phyloP scores from a whole-genome alignment of 2,329 filamentous ascomycete species.

The Penicillium glabrum region DNA sequence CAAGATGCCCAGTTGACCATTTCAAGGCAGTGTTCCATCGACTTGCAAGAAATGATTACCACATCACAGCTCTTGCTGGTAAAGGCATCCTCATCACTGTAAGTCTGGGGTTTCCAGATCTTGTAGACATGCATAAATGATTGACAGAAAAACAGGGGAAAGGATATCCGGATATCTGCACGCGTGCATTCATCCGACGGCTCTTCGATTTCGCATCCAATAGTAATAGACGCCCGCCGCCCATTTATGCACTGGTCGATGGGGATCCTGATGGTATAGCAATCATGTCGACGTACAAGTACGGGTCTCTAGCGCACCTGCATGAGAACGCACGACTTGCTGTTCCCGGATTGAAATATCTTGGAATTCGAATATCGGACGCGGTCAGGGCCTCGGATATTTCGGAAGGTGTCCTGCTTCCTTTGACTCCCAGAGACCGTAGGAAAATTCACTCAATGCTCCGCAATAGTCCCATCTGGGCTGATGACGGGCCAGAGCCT shows the following conservation, averaged over 20 bases:
- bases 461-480: conserved; percentile 42
- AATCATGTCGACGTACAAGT: conserved; percentile 63
- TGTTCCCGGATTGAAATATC: conserved; percentile 53
- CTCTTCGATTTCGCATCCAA: conserved; percentile 37
- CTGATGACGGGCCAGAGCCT: conserved; percentile 44
- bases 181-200: conserved; percentile 53
- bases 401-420: conserved; percentile 38
- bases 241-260: conserved; percentile 58
- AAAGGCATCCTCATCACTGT: conserved; percentile 59
- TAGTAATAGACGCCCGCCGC: conserved; percentile 27
- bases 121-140: not conserved
- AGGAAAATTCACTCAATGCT: conserved; percentile 57
- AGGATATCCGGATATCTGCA: conserved; percentile 63
- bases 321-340: conserved; percentile 53
- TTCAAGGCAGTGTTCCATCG: conserved; percentile 61
- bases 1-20: not conserved
- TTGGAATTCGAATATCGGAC: conserved; percentile 55
- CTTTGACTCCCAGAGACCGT: conserved; percentile 55
- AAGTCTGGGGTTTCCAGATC: conserved; percentile 12
- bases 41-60: conserved; percentile 50
- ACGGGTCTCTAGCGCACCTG: conserved; percentile 57
- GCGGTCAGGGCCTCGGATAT: conserved; percentile 29
- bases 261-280: conserved; percentile 63
- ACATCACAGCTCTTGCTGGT: conserved; percentile 40
- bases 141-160: conserved; percentile 50